These are phyloP conservation scores for Citrus hindsii DNA, from an alignment of 345 rosid species.

Conservation along the genomic window DNA sequence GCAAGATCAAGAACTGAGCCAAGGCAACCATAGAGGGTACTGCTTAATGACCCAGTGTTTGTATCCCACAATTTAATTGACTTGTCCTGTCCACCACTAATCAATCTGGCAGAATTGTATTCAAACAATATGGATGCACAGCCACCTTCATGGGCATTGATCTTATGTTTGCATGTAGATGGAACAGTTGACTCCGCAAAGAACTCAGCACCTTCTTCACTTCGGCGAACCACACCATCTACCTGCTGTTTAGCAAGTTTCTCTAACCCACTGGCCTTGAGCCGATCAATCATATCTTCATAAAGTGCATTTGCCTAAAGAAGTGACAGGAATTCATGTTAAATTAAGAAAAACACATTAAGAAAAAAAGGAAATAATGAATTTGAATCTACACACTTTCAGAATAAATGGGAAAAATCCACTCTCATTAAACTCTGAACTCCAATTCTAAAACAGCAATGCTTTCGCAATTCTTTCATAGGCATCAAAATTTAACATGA, in stretches of 20 bases:
- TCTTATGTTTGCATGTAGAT: constrained; percentile 71
- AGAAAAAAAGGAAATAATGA: not conserved
- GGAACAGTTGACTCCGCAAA: constrained; percentile 72
- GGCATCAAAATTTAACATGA: not conserved
- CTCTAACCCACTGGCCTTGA: constrained; percentile 87
- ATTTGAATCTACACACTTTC: not conserved
- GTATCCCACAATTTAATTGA: constrained; percentile 92
- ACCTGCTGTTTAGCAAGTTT: constrained; percentile 87
- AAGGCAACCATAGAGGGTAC: constrained; percentile 71
- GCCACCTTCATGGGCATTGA: constrained; percentile 91
- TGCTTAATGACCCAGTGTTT: constrained; percentile 57
- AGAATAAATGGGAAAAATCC: not conserved
- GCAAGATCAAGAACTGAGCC: constrained; percentile 92
- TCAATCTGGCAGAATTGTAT: constrained; percentile 65
- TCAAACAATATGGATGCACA: constrained; percentile 84
- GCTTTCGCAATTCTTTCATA: not conserved
- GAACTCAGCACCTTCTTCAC: constrained; percentile 88
- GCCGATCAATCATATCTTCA: constrained; percentile 84
- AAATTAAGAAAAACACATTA: not conserved
- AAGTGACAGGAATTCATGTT: constrained; percentile 6
- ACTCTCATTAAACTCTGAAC: not conserved
- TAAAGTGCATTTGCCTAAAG: constrained; percentile 79
- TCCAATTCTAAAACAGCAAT: not conserved
- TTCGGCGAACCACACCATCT: constrained; percentile 88
- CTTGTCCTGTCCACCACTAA: constrained; percentile 87